phyloP scores from a whole-genome alignment of 345 rosid genomes.

The Eucalyptus albens region DNA sequence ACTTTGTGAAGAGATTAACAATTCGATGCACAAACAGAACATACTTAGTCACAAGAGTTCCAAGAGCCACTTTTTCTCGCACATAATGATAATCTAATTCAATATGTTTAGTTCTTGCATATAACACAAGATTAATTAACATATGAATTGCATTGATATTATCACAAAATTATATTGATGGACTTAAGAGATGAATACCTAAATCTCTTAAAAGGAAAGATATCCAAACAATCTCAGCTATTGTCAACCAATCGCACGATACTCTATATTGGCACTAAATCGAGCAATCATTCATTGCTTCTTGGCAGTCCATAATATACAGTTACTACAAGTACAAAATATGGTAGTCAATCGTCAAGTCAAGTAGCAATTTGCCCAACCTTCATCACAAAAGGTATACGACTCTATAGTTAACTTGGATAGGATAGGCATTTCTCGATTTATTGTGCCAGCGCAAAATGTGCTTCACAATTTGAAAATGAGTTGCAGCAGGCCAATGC shows the following conservation, averaged over 20 bases:
- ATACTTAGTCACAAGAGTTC: not conserved
- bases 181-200: not conserved
- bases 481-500: too few relatives aligned
- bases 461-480: too few relatives aligned
- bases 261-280: not conserved
- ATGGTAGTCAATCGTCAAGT: accelerated
- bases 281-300: too few relatives aligned
- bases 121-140: too few relatives aligned
- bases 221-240: not conserved
- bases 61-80: too few relatives aligned
- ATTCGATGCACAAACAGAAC: too few relatives aligned
- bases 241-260: not conserved
- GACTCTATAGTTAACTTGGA: too few relatives aligned
- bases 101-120: too few relatives aligned
- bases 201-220: not conserved
- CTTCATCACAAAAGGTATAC: not conserved
- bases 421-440: accelerated
- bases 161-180: too few relatives aligned
- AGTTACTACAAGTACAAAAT: not conserved
- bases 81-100: not conserved
- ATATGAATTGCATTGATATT: too few relatives aligned
- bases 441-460: too few relatives aligned
- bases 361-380: not conserved
- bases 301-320: not conserved
- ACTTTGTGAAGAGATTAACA: too few relatives aligned